phyloP scores from a whole-genome alignment of 108 stramenopile genomes.

The Discostella pseudostelligera region DNA sequence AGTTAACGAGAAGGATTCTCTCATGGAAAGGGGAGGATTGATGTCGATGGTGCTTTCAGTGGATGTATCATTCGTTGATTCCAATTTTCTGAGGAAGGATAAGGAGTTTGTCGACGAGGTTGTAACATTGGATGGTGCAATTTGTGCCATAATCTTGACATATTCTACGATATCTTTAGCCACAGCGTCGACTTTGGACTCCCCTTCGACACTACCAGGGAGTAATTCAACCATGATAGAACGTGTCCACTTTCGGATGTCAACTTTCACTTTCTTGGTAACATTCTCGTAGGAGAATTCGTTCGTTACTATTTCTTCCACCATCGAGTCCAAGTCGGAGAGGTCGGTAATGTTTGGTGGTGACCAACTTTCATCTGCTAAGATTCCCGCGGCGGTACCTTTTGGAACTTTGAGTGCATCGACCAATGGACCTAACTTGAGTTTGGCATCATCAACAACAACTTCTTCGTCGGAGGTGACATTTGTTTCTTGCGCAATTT shows the following conservation, averaged over 20 bases:
- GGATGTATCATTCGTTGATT: neutral
- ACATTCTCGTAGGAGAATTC: constrained; percentile 12
- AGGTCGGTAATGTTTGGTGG: neutral
- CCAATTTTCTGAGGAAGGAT: neutral
- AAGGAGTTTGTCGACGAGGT: neutral
- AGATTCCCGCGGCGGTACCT: constrained; percentile 14
- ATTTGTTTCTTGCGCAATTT: constrained; percentile 1
- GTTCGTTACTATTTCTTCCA: neutral
- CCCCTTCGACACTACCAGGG: constrained; percentile 16
- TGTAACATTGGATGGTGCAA: neutral
- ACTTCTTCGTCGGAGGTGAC: neutral
- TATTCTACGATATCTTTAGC: constrained; percentile 17
- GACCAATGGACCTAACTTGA: constrained; percentile 31
- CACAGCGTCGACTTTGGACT: neutral
- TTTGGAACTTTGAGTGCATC: constrained; percentile 38
- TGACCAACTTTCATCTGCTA: constrained; percentile 26
- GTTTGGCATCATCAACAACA: neutral
- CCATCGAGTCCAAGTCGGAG: constrained; percentile 1
- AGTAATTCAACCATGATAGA: constrained; percentile 34
- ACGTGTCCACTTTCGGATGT: constrained; percentile 16
- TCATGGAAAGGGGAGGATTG: neutral
- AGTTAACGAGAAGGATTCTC: constrained; percentile 44
- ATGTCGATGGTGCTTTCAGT: neutral
- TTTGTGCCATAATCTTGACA: constrained; percentile 30
- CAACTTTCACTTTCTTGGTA: neutral